These are phyloP conservation scores for Cystofilobasidium macerans DNA, from an alignment of 768 basidiomycete genomes.

Conservation along the genomic window DNA sequence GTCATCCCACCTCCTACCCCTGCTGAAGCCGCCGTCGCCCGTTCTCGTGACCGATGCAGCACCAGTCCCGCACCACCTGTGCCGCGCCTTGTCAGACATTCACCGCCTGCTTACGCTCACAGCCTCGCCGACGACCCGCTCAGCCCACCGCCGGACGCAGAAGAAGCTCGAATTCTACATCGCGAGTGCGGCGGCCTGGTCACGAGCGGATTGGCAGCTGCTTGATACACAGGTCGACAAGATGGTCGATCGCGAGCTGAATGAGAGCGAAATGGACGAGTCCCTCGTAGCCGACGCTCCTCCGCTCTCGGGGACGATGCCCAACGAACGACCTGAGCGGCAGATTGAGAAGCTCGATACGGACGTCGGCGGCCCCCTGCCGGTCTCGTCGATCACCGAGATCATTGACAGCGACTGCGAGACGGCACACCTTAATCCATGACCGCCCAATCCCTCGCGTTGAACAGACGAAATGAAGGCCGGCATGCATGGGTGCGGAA, in stretches of 20 bases:
- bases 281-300: background rate
- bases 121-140: background rate
- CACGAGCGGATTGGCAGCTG: background rate
- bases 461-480: conserved; percentile 6
- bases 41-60: background rate
- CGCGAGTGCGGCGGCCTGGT: background rate
- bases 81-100: conserved; percentile 13
- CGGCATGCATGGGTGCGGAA: conserved; percentile 35
- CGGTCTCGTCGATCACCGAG: background rate
- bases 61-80: background rate
- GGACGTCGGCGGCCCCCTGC: background rate
- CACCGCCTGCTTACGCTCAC: background rate
- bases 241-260: background rate
- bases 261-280: background rate
- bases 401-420: background rate
- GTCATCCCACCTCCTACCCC: background rate
- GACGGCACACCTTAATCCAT: no score
- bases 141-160: background rate
- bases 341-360: conserved; percentile 3
- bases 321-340: no score
- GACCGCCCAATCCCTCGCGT: no score
- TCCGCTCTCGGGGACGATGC: no score
- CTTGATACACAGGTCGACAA: background rate
- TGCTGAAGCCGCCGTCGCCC: conserved; percentile 8
- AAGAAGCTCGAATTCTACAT: conserved; percentile 7